Percentiles rank a stretch among this genome's conserved stretches.
These are phyloP conservation scores for Amanita subjunquillea DNA, from an alignment of 768 basidiomycete species.

Conservation along the genomic window DNA sequence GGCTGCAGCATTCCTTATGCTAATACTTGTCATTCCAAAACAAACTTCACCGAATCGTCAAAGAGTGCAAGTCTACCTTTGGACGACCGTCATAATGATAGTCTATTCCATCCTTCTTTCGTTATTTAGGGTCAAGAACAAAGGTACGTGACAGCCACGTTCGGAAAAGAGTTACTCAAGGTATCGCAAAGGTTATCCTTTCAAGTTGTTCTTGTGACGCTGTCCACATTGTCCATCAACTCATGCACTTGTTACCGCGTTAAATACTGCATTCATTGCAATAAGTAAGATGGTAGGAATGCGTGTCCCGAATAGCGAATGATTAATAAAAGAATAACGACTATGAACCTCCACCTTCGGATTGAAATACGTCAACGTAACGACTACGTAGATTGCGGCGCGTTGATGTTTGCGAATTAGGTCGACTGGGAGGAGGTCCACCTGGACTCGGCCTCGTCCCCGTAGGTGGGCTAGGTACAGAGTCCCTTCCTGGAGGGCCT, in stretches of 20 bases:
- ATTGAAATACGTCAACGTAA: slow-evolving; percentile 87
- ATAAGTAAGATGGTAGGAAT: slow-evolving; percentile 4
- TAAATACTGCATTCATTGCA: background rate
- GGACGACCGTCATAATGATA: slow-evolving; percentile 72
- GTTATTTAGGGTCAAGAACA: slow-evolving; percentile 86
- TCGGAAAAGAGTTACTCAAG: background rate
- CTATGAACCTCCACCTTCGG: slow-evolving; percentile 24
- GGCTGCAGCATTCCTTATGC: slow-evolving; percentile 67
- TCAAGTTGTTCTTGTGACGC: slow-evolving; percentile 60
- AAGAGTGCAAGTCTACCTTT: slow-evolving; percentile 80
- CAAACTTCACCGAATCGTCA: slow-evolving; percentile 67
- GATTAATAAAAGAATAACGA: slow-evolving; percentile 1
- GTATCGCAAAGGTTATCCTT: slow-evolving; percentile 55
- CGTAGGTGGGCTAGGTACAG: slow-evolving; percentile 38
- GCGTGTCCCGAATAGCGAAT: slow-evolving; percentile 3
- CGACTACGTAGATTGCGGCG: slow-evolving; percentile 75
- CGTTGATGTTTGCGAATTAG: slow-evolving; percentile 43
- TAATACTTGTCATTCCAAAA: slow-evolving; percentile 73
- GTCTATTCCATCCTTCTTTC: slow-evolving; percentile 82
- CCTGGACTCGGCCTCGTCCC: slow-evolving; percentile 34
- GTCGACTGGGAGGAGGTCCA: slow-evolving; percentile 41
- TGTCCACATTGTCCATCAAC: background rate
- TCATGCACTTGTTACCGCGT: background rate
- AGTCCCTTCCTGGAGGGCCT: slow-evolving; percentile 35
- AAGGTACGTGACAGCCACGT: slow-evolving; percentile 37